Conservation (phyloP, 768 basidiomycete genomes). For the Serpula lacrymans region DNA sequence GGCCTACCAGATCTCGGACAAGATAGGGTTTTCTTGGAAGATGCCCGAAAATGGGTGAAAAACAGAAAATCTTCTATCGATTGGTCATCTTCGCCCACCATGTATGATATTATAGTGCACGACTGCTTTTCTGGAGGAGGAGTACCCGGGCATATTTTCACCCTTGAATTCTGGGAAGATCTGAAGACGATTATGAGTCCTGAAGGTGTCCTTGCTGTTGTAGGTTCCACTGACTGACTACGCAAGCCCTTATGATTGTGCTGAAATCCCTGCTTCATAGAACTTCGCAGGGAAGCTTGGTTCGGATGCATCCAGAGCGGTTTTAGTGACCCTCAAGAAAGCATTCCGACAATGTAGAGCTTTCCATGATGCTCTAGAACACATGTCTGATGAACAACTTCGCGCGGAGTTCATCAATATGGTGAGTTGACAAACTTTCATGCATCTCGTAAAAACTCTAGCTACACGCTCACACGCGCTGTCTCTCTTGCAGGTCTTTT, state of each 20-base stretch:
- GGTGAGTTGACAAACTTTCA: slow-evolving; percentile 44
- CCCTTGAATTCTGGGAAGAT: slow-evolving; percentile 77
- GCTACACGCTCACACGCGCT: no score
- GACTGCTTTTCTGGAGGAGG: slow-evolving; percentile 94
- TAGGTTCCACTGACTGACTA: slow-evolving; percentile 35
- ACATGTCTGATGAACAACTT: slow-evolving; percentile 44
- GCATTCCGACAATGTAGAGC: slow-evolving; percentile 79
- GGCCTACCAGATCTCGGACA: slow-evolving; percentile 65
- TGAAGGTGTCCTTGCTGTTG: slow-evolving; percentile 79
- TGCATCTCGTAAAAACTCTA: no score
- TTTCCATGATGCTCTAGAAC: slow-evolving; percentile 67
- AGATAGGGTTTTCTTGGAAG: slow-evolving; percentile 65
- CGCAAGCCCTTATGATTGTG: neutral
- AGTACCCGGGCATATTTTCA: slow-evolving; percentile 85
- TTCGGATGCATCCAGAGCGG: slow-evolving; percentile 59
- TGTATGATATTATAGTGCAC: slow-evolving; percentile 76
- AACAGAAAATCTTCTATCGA: slow-evolving; percentile 31
- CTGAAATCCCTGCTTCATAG: slow-evolving; percentile 33
- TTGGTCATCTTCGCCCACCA: slow-evolving; percentile 1
- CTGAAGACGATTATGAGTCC: slow-evolving; percentile 59
- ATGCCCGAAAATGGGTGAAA: slow-evolving; percentile 70
- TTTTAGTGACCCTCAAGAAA: slow-evolving; percentile 65
- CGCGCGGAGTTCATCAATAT: slow-evolving; percentile 65
- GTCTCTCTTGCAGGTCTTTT: slow-evolving; percentile 59
- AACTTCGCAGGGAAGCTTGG: slow-evolving; percentile 78